Base-by-base conservation (phyloP, 352 stramenopile genomes). In the Globisporangium camurandrum region DNA sequence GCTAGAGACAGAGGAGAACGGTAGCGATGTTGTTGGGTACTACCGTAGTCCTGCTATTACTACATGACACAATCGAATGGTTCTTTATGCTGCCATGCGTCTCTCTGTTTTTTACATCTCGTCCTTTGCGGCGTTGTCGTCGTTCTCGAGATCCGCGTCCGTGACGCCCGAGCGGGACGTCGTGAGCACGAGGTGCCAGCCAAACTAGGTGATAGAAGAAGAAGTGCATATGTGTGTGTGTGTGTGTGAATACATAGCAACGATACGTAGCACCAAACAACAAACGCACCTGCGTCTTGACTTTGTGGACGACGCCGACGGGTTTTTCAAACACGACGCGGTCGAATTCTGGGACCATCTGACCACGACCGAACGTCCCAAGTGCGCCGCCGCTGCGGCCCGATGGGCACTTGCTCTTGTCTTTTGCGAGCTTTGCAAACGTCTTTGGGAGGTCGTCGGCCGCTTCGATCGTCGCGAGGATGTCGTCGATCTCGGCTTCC, bases 291-390 rank as follows among this genome's bases (percentile, higher is more conserved):
- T 87, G 71, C 23, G 79, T 88, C 55, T 72, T 60, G 40, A 91
- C 75, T 61, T 88, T 91, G 70, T 88, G 73, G 34, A 88, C 73
- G 8, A 72, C 61, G 43, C 73, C 71, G 38, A 86, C 67, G 14
- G 60, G 46, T 45, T 75, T 66, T 42, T 92, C 69, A 48, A 92
- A 89, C 28, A 86, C 77, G n/a, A 92, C 74, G 46, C 66, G 50
- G 66, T 92, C 77, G 42, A 89, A 89, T 64, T 85, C 75, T 2
- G 58, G 50, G 48, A 89, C 75, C 80, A 89, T 92, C 36, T 84
- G 70, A 14, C 75, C 78, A 17, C 75, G 75, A 4, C 71, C 64
- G 46, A 92, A 92, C 7, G 52, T 75, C 28, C 80, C 80, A 14
- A 92, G 53, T 37, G 84, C 73, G 0, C 80, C 80, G 22, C 77